A percentile compares a stretch with the other conserved stretches of the same genome.
Evolutionary conservation across 352 stramenopile species (phyloP).

Genomic region (Phytopythium oedochilum): DNA sequence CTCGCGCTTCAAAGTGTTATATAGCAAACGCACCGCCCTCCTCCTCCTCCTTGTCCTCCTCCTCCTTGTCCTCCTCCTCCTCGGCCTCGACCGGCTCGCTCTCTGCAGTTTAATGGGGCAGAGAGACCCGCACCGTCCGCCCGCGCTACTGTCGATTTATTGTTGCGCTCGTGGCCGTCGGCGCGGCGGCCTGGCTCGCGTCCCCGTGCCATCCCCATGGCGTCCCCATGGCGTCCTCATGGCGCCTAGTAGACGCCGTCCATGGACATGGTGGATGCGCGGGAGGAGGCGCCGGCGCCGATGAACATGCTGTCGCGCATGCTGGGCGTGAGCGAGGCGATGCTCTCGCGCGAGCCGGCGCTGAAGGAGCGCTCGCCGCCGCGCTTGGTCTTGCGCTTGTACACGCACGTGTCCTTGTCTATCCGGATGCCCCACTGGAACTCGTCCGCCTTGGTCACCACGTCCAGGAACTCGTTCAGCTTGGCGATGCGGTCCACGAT

Average conservation of each 20-base stretch:
- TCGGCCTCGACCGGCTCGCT: neutral
- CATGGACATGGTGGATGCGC: constrained; percentile 71
- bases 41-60: neutral
- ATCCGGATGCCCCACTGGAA: constrained; percentile 89
- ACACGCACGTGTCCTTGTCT: constrained; percentile 88
- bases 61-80: neutral
- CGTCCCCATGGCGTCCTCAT: too few species aligned
- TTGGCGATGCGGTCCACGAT: constrained; percentile 84
- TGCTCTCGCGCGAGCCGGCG: constrained; percentile 63
- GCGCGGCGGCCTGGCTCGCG: too few species aligned
- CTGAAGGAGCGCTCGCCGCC: constrained; percentile 59
- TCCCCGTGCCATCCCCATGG: too few species aligned
- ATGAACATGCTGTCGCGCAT: constrained; percentile 80
- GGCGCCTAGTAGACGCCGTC: constrained; percentile 18
- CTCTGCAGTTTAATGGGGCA: too few species aligned
- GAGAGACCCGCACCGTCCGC: too few species aligned
- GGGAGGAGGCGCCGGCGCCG: constrained; percentile 27
- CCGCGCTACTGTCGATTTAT: neutral
- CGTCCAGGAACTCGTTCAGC: constrained; percentile 84
- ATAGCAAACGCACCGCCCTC: neutral
- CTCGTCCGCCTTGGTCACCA: constrained; percentile 78
- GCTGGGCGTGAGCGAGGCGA: constrained; percentile 68
- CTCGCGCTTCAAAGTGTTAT: neutral
- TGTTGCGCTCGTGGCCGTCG: neutral
- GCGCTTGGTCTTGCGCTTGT: constrained; percentile 86